Base-by-base conservation (phyloP, 2,329 filamentous ascomycete species). In the Fusarium camptoceras region DNA sequence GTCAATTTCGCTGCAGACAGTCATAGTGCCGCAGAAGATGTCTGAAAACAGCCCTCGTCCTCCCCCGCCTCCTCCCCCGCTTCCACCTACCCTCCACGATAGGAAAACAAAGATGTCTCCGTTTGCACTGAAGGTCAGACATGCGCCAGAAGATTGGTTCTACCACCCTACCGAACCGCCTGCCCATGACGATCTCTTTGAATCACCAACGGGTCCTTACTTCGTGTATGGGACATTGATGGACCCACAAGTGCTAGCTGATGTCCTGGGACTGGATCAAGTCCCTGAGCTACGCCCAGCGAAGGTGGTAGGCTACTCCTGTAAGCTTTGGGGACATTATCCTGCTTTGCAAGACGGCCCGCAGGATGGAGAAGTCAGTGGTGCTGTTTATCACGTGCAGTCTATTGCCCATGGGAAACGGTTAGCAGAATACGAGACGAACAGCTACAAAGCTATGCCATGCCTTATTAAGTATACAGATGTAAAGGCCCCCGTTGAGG, bases 221-320 rank as follows among this genome's bases (percentile, higher is more conserved):
- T 64, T 64, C 4, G 34, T 64, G 3, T 64, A 64, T 16, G 58
- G 60, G 10, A 64, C 48, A 14, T 27, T 64, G 37, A 64, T 44
- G 42, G 37, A 63, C 4, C 58, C 48, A 20, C 25, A 2, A 8
- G 56, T 56, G 60, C 18, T 64, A 14, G 34, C 9, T 3, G 37
- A 49, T 27, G 20, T 64, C 20, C 48, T 64, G 3, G 15, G 43
- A 18, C 3, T 64, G 4, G 16, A 22, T 2, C 0, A 49, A 37
- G 9, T 7, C 3, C 60, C 34, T n/a, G 4, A 15, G 2, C 20
- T 56, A 5, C 58, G 60, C 18, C 20, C 24, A 1, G 60, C 60
- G 1, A 56, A 39, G 18, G 30, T 56, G 15, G 4, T 22, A 3
- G 60, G 60, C 5, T 64, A 44, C n/a, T 44, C 28, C 1, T 4